A percentile compares a stretch with the other conserved stretches of the same genome.
Evolutionary conservation across 495 filamentous ascomycete species (phyloP).

Genomic region (Neurospora sp.): DNA sequence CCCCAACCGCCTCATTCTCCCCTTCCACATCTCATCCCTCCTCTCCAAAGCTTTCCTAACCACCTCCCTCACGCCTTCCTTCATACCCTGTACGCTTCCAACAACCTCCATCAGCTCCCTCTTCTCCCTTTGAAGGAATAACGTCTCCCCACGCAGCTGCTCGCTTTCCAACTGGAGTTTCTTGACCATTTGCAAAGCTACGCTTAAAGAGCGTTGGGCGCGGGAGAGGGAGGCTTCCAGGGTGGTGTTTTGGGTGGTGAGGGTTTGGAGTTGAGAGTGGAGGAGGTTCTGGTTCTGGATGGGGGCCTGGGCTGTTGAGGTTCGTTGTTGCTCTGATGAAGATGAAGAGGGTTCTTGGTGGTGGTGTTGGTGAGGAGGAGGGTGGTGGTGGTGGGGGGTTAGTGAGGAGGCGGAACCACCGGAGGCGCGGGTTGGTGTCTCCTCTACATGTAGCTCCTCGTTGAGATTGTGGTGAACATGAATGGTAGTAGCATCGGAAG

Average conservation of each 20-base stretch:
- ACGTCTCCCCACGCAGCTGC: neutral
- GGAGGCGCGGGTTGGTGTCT: neutral
- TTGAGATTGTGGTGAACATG: neutral
- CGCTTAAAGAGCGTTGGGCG: neutral
- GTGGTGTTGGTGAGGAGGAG: neutral
- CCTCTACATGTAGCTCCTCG: neutral
- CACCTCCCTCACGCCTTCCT: too few species aligned
- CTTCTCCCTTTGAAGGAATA: neutral
- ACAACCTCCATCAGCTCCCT: neutral
- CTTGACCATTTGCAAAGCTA: neutral
- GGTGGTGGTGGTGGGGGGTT: neutral
- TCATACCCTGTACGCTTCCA: too few species aligned
- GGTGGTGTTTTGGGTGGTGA: neutral
- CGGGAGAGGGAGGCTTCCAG: neutral
- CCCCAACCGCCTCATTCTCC: neutral
- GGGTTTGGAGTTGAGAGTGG: neutral
- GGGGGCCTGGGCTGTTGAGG: too few species aligned
- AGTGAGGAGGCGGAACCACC: neutral
- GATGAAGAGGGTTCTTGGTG: neutral
- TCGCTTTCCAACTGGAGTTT: neutral
- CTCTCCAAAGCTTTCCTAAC: neutral
- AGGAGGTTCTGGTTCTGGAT: too few species aligned
- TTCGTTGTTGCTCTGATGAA: neutral
- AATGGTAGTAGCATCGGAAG: neutral
- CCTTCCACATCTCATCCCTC: neutral